Evolutionary conservation across 371 early-diverging fungal species (phyloP).

Genomic region (Mortierella sp.): DNA sequence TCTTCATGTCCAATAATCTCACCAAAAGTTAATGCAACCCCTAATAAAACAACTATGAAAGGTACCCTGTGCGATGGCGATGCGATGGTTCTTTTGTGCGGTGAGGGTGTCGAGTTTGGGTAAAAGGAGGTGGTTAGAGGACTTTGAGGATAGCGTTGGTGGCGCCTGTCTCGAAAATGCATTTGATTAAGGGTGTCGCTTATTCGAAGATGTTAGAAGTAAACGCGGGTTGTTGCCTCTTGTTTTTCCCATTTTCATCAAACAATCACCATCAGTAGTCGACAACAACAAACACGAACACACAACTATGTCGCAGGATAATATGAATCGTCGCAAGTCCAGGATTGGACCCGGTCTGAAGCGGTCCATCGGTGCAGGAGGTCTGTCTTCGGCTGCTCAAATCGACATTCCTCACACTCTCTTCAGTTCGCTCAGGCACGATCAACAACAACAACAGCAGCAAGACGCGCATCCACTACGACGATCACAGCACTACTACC

Average conservation of each 20-base stretch:
- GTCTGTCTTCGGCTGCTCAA: not conserved
- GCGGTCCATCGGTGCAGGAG: slow-evolving; percentile 31
- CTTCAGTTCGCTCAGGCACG: slow-evolving; percentile 33
- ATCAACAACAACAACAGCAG: slow-evolving; percentile 12
- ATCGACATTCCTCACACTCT: slow-evolving; percentile 19
- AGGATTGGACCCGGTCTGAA: slow-evolving; percentile 47
- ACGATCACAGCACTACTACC: slow-evolving; percentile 35
- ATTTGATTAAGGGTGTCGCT: no score
- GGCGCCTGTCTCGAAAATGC: no score
- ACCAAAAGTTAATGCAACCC: not conserved
- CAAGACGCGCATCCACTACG: slow-evolving; percentile 30
- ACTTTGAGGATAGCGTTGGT: no score
- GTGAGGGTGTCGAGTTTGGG: no score
- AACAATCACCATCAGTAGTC: not conserved
- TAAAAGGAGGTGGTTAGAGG: no score
- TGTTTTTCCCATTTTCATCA: no score
- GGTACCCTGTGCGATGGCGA: no score
- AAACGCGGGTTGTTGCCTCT: no score
- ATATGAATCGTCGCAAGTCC: slow-evolving; percentile 44
- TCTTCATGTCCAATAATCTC: slow-evolving; percentile 5
- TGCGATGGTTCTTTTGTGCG: no score
- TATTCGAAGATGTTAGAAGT: no score
- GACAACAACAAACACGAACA: not conserved
- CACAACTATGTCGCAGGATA: slow-evolving; percentile 22
- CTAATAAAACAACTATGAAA: not conserved